Percentiles rank a stretch among this genome's conserved stretches.
Conservation (phyloP, 2,329 filamentous ascomycete genomes). For the Karstenula rhodostoma region DNA sequence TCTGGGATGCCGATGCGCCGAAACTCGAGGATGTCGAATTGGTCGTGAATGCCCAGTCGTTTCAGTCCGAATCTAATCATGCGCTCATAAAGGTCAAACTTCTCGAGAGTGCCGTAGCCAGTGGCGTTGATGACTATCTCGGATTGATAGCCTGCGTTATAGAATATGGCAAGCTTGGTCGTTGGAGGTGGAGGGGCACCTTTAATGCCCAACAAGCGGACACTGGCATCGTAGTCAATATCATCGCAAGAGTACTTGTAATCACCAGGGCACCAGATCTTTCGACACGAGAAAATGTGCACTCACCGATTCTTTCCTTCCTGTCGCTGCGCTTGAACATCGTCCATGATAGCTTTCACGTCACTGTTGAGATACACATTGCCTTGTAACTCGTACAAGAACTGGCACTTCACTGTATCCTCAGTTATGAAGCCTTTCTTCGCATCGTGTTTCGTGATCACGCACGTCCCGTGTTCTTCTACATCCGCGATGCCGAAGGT, state of each 20-base stretch:
- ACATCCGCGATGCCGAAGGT: constrained; percentile 62
- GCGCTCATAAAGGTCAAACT: constrained; percentile 59
- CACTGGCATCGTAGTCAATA: constrained; percentile 18
- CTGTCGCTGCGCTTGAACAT: constrained; percentile 39
- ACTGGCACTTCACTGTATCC: constrained; percentile 50
- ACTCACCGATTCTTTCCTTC: constrained; percentile 45
- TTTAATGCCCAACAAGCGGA: constrained; percentile 50
- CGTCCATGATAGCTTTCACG: constrained; percentile 52
- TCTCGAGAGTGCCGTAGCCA: constrained; percentile 57
- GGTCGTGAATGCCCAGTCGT: constrained; percentile 46
- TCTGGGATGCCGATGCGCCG: constrained; percentile 49
- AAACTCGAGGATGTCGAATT: constrained; percentile 62
- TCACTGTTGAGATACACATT: constrained; percentile 57
- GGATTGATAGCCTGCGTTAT: constrained; percentile 50
- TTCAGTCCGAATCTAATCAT: constrained; percentile 57
- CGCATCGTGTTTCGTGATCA: constrained; percentile 59
- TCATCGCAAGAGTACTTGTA: not conserved
- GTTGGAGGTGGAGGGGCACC: constrained; percentile 52
- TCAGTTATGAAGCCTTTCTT: constrained; percentile 50
- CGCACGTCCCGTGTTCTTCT: constrained; percentile 53
- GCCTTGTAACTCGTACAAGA: constrained; percentile 59
- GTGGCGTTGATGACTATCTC: constrained; percentile 48
- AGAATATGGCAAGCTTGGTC: constrained; percentile 52
- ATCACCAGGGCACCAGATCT: no score
- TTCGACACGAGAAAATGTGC: not conserved